Base-by-base conservation (phyloP, 164 flowering plant species). In the Nymphaea thermarum region DNA sequence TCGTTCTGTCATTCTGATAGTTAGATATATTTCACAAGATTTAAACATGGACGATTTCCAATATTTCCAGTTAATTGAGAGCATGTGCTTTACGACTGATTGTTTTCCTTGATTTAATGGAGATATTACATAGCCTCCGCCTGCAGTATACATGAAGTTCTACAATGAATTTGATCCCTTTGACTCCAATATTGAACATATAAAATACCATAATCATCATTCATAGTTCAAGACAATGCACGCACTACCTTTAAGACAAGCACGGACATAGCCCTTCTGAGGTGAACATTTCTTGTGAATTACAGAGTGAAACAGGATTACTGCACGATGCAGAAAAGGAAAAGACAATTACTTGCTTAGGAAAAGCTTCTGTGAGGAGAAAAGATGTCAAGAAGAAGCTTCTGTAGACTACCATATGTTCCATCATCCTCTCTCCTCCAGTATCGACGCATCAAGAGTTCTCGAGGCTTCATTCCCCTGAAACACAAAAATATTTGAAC, bases 381-480 rank as follows among this genome's bases (percentile, higher is more conserved):
- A 4, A 62, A 4, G n/a, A 10, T 12, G 36, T 62, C 64, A 62
- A 62, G 7, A 41, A 62, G 45, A 25, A 43, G 69, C 45, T 8
- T 44, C 15, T 72, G 43, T 6, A 41, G 5, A 70, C 11, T 84
- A 93, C 96, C 98, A 77, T 93, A 93, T 74, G 98, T 87, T 63
- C 98, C 98, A 75, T 91, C 97, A 72, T 91, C 90, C 69, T 93
- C 98, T 74, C 98, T 82, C 81, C 97, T 89, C 98, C 98, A 93
- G 68, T 89, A 89, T 4, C 98, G 92, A 60, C 81, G 79, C 75
- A 90, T 55, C 71, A 93, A 72, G 42, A 93, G 70, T 77, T 93
- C 98, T 86, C 98, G 86, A 67, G 80, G 76, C 70, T 68, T 82
- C 98, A 91, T 89, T 44, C 91, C 91, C 97, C 98, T 93, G 41